phyloP scores from a whole-genome alignment of 441 rosid species.

The Corymbia citriodora region DNA sequence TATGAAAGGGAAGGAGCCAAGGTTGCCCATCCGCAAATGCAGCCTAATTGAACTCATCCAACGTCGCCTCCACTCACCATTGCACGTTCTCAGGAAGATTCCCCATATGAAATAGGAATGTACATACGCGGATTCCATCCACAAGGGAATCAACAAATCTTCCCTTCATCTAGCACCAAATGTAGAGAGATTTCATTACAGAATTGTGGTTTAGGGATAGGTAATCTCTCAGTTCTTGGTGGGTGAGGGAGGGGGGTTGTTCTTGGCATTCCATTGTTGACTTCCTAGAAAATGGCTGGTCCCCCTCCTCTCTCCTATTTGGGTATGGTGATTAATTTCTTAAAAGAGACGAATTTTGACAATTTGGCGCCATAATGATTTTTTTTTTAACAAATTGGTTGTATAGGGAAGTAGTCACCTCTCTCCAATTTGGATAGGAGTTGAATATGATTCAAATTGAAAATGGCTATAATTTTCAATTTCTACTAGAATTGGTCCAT shows the following conservation, averaged over 20 bases:
- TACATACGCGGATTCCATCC: not conserved
- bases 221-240: not conserved
- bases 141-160: not conserved
- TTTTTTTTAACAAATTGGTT: too few species aligned
- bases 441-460: not conserved
- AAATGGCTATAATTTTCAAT: not conserved
- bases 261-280: not conserved
- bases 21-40: not conserved
- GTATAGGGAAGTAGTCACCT: too few species aligned
- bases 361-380: too few species aligned
- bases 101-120: not conserved
- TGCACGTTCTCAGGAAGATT: rapidly evolving
- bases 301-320: too few species aligned
- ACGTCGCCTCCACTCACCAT: not conserved
- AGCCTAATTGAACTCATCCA: not conserved
- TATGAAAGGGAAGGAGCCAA: not conserved
- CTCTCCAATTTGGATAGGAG: not conserved
- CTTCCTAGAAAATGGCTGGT: not conserved
- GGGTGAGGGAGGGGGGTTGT: not conserved
- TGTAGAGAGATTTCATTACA: not conserved
- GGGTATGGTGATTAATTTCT: too few species aligned
- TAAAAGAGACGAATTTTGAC: too few species aligned
- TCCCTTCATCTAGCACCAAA: not conserved
- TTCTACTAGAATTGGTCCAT: too few species aligned
- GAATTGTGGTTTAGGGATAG: not conserved